Percentiles rank a stretch among this genome's conserved stretches.
Conservation (phyloP, 768 basidiomycete species). For the Calvatia gigantea region DNA sequence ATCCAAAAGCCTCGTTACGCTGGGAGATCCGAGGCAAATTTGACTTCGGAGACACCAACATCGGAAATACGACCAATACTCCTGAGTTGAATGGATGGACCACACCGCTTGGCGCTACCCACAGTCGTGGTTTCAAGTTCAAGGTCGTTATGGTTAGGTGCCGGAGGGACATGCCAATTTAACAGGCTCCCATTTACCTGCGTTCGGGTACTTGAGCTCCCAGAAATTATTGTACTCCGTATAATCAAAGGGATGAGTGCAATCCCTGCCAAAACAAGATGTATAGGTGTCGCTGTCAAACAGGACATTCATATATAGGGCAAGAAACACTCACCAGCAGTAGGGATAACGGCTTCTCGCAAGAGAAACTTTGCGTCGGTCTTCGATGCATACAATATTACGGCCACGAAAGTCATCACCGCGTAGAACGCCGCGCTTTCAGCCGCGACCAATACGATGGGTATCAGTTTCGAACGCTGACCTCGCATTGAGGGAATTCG, state of each 20-base stretch:
- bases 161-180: neutral
- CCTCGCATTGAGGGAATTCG: slow-evolving; percentile 5
- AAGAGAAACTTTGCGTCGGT: slow-evolving; percentile 13
- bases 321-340: neutral
- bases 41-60: neutral
- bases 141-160: neutral
- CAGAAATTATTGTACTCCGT: too few relatives aligned
- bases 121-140: neutral
- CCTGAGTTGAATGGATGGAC: neutral
- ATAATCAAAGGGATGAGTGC: too few relatives aligned
- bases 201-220: too few relatives aligned
- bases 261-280: slow-evolving; percentile 1
- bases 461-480: slow-evolving; percentile 11
- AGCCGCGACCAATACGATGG: slow-evolving; percentile 14
- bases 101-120: neutral
- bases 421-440: slow-evolving; percentile 18
- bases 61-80: neutral
- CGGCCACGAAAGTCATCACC: slow-evolving; percentile 12
- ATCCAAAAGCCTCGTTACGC: too few relatives aligned
- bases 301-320: too few relatives aligned
- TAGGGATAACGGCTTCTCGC: slow-evolving; percentile 7
- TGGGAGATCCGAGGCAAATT: neutral
- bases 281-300: neutral
- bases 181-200: neutral
- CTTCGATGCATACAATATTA: slow-evolving; percentile 15